phyloP scores from a whole-genome alignment of 2,329 filamentous ascomycete genomes.

The Alternaria triticina region DNA sequence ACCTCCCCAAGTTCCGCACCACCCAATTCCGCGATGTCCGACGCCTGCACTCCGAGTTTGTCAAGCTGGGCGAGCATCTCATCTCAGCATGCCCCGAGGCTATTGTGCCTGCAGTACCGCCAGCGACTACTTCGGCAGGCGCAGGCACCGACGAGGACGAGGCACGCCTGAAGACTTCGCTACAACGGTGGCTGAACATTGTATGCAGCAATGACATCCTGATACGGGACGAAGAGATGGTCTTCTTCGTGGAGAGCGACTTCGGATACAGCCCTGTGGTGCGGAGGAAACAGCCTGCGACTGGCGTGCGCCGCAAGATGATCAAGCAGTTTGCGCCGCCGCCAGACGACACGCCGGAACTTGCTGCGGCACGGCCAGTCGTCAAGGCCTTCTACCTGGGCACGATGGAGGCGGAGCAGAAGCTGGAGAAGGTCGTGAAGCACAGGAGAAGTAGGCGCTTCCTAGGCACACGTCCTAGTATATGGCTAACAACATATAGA shows the following conservation, averaged over 20 bases:
- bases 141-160: conserved; percentile 97
- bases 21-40: conserved; percentile 98
- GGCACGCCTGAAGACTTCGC: conserved; percentile 79
- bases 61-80: conserved; percentile 93
- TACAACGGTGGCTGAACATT: conserved; percentile 95
- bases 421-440: conserved; percentile 93
- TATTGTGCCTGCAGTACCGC: conserved; percentile 90
- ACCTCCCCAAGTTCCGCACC: conserved; percentile 96
- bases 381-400: conserved; percentile 97
- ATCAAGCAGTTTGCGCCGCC: conserved; percentile 98
- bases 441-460: conserved; percentile 74
- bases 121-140: conserved; percentile 91
- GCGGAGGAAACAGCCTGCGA: conserved; percentile 94
- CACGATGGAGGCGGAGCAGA: conserved; percentile 96
- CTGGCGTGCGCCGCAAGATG: conserved; percentile 91
- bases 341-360: conserved; percentile 93
- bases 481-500: conserved; percentile 61
- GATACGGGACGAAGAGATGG: conserved; percentile 95
- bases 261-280: conserved; percentile 97
- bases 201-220: conserved; percentile 91
- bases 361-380: conserved; percentile 84
- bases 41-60: conserved; percentile 92
- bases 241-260: conserved; percentile 98
- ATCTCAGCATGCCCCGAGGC: conserved; percentile 98
- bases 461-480: background rate